A percentile compares a stretch with the other conserved stretches of the same genome.
Evolutionary conservation across 768 basidiomycete genomes (phyloP).

Genomic region (Xerocomus potaroensis): DNA sequence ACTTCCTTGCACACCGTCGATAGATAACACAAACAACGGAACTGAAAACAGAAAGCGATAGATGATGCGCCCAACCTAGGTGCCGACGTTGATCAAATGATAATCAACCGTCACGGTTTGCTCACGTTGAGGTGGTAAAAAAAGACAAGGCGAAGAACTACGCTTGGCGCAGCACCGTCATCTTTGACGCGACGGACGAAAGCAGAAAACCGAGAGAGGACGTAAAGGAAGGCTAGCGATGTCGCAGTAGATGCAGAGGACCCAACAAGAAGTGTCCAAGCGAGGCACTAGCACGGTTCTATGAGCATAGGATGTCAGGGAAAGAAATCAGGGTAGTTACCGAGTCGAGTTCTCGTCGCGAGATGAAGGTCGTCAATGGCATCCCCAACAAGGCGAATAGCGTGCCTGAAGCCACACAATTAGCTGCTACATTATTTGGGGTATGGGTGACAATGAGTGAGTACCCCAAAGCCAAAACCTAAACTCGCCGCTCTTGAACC

Average conservation of each 20-base stretch:
- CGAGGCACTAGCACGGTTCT: constrained; percentile 46
- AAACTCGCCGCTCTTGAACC: constrained; percentile 83
- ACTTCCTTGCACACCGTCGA: constrained; percentile 55
- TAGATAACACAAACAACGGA: constrained; percentile 61
- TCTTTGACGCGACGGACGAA: constrained; percentile 69
- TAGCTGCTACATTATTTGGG: constrained; percentile 7
- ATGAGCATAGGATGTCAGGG: constrained; percentile 12
- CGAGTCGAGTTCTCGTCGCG: constrained; percentile 53
- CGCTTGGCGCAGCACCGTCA: constrained; percentile 69
- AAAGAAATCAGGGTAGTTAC: constrained; percentile 32
- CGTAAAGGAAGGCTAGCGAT: constrained; percentile 66
- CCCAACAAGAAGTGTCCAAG: constrained; percentile 75
- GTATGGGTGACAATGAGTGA: not conserved
- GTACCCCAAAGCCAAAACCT: constrained; percentile 66
- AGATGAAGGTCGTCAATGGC: constrained; percentile 62
- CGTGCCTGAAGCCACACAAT: constrained; percentile 45
- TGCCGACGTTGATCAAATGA: not conserved
- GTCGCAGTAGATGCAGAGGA: constrained; percentile 61
- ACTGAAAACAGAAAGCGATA: constrained; percentile 74
- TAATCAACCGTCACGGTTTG: constrained; percentile 3
- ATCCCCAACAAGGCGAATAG: constrained; percentile 61
- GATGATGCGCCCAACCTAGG: constrained; percentile 61
- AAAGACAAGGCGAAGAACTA: constrained; percentile 67
- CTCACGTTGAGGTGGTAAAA: constrained; percentile 79
- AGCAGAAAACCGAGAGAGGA: constrained; percentile 62